These are phyloP conservation scores for Alternaria gansuensis DNA, from an alignment of 2,329 filamentous ascomycete genomes.

Conservation along the genomic window DNA sequence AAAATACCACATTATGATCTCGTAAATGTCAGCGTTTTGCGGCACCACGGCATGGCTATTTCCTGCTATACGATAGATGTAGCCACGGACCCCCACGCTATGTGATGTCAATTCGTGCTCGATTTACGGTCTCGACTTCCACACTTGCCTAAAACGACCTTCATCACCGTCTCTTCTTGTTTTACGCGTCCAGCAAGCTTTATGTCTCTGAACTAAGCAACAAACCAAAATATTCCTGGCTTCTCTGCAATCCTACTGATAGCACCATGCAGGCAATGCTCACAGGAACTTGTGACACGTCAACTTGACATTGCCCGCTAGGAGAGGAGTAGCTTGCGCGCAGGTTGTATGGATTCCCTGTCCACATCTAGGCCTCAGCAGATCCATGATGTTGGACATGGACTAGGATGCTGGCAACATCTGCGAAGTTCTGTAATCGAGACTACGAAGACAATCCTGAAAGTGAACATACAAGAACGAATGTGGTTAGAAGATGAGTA, in stretches of 20 bases:
- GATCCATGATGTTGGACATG: no score
- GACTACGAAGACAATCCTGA: not conserved
- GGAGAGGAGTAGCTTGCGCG: not conserved
- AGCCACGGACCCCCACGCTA: conserved; percentile 1
- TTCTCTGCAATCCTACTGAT: not conserved
- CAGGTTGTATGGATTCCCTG: not conserved
- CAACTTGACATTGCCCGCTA: not conserved
- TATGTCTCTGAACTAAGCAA: not conserved
- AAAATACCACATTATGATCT: not conserved
- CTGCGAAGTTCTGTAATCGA: not conserved
- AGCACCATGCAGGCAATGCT: not conserved
- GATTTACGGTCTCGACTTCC: not conserved
- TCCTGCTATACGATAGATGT: not conserved
- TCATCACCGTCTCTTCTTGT: not conserved
- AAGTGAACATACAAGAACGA: not conserved
- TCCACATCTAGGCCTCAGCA: not conserved
- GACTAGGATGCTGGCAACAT: not conserved
- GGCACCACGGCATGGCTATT: not conserved
- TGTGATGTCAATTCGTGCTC: not conserved
- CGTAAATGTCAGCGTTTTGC: conserved; percentile 4
- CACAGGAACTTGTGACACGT: not conserved
- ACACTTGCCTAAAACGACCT: not conserved
- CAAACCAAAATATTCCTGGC: not conserved
- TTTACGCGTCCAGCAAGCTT: not conserved
- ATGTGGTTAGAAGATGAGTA: not conserved